These are phyloP conservation scores for Cutaneotrichosporon sp. DNA, from an alignment of 1,284 basidiomycete species.

Conservation along the genomic window DNA sequence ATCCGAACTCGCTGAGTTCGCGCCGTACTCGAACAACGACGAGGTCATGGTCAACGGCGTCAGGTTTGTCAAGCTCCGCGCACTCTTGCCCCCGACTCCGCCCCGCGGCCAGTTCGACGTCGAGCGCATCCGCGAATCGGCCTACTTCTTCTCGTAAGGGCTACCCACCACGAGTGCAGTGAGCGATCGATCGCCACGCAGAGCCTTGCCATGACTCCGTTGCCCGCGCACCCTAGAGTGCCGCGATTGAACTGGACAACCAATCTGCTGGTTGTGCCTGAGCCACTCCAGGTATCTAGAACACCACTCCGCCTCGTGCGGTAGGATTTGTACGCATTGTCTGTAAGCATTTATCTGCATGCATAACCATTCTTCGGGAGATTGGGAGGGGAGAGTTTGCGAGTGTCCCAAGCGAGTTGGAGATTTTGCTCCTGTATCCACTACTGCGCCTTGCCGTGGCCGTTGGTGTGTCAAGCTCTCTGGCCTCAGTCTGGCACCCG, in stretches of 20 bases:
- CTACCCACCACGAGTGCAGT: not conserved
- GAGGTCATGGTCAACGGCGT: constrained; percentile 28
- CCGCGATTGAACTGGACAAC: not conserved
- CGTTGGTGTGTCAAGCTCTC: too few relatives aligned
- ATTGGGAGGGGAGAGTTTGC: not conserved
- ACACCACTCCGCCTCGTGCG: not conserved
- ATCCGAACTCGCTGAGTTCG: constrained; percentile 15
- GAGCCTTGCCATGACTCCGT: not conserved
- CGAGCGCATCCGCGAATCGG: constrained; percentile 71
- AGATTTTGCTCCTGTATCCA: not conserved
- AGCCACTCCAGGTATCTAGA: not conserved
- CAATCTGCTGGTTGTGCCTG: not conserved
- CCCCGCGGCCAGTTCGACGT: constrained; percentile 87
- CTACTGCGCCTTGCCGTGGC: too few relatives aligned
- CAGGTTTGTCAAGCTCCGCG: constrained; percentile 69
- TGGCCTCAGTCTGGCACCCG: too few relatives aligned
- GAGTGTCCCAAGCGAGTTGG: not conserved
- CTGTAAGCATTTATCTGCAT: constrained; percentile 24
- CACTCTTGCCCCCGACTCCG: constrained; percentile 79
- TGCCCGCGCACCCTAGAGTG: not conserved
- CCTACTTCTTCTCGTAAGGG: constrained; percentile 74
- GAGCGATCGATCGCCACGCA: not conserved
- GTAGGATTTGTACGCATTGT: constrained; percentile 19
- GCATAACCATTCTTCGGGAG: constrained; percentile 18
- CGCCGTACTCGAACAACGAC: constrained; percentile 14